Evolutionary conservation across 1,139 yeast species (phyloP), one percentile per base, ranked within the genome.

Genomic region (Yamadazyma mexicana): DNA sequence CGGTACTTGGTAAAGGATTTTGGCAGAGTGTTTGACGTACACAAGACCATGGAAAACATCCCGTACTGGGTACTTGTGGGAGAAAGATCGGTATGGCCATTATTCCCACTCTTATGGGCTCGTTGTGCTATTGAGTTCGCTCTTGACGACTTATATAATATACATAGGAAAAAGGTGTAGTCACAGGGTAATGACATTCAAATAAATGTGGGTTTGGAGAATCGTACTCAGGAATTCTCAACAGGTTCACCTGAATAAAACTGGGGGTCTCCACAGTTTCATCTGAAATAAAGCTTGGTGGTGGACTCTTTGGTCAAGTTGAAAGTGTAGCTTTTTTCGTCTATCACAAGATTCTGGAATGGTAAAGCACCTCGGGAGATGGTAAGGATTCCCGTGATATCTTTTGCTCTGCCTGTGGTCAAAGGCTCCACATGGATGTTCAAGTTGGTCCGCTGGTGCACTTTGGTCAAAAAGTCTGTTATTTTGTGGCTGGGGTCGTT

Each of bases 11-110:
- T 84, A 33, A 70, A 71, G 30, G 95, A 87, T 55, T 78, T 83
- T 50, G 81, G 87, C 25, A 68, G 86, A 46, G 80, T 85, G 1
- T 81, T 86, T 52, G 95, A 89, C 50, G 81, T 87, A 7, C 87
- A 87, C 47, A 76, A 78, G 50, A 68, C 76, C 10, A 62, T 75
- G 62, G 82, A 81, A 42, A 89, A 87, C 56, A 84, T 89, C 23
- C 87, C 89, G 2, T 88, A 88, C 55, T 91, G 98, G 95, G 80
- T 89, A 2, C 66, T 77, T 39, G 89, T 91, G 25, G 99, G 99
- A 4, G 98, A 91, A 59, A 73, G 86, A 48, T 85, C 95, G 36
- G 89, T 91, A 0, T 92, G 98, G 98, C 96, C 96, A 1, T 77
- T 87, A 44, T 73, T 88, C 48, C 88, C 97, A 0, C 68, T 91